Conservation (phyloP, 495 filamentous ascomycete genomes). For the Lepidopterella palustris region DNA sequence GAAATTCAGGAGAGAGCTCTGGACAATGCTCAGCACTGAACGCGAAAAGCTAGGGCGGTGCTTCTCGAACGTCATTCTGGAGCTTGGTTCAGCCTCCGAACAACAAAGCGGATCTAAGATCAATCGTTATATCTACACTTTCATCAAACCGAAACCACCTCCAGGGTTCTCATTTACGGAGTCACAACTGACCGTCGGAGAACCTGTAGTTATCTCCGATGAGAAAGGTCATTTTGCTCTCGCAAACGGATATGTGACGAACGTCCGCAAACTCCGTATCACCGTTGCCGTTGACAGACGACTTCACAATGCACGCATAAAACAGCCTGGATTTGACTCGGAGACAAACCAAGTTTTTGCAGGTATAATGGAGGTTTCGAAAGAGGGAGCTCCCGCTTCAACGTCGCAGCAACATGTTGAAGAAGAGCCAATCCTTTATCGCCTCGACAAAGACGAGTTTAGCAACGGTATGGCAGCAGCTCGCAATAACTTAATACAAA, state of each 20-base stretch:
- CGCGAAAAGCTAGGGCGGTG: conserved; percentile 80
- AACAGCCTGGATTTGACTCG: conserved; percentile 64
- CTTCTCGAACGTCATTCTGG: conserved; percentile 67
- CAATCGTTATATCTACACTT: conserved; percentile 80
- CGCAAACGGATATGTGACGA: conserved; percentile 80
- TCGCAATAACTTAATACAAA: conserved; percentile 83
- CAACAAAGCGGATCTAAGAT: conserved; percentile 66
- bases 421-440: conserved; percentile 60
- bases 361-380: conserved; percentile 85
- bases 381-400: conserved; percentile 36
- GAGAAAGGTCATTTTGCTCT: conserved; percentile 92
- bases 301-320: conserved; percentile 78
- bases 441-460: conserved; percentile 95
- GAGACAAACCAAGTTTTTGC: conserved; percentile 73
- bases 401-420: conserved; percentile 39
- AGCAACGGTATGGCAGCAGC: conserved; percentile 94
- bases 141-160: conserved; percentile 57
- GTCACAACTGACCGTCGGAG: conserved; percentile 81
- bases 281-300: conserved; percentile 82
- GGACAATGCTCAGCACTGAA: conserved; percentile 88
- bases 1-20: conserved; percentile 79
- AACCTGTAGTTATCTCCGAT: conserved; percentile 94
- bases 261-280: conserved; percentile 64
- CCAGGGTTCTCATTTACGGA: conserved; percentile 74
- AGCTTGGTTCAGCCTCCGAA: conserved; percentile 65